Evolutionary conservation across 768 basidiomycete species (phyloP).

Genomic region (Tricholoma saponaceum): DNA sequence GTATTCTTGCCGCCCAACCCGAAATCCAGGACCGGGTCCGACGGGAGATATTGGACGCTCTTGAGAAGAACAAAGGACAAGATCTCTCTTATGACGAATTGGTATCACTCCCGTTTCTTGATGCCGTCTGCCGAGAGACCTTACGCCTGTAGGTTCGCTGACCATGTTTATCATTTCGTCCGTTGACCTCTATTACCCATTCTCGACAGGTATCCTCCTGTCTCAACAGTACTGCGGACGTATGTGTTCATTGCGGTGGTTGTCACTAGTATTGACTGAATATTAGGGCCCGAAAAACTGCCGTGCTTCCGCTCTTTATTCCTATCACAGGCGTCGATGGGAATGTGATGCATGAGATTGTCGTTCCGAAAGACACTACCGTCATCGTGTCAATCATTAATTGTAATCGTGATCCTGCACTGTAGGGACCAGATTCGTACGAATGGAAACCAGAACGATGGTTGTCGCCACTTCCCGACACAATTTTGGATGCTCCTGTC

Average conservation of each 20-base stretch:
- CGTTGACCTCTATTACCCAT: not conserved
- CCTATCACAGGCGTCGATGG: too few relatives aligned
- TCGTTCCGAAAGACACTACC: constrained; percentile 26
- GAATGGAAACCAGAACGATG: constrained; percentile 23
- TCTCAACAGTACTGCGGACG: not conserved
- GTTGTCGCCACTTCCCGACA: constrained; percentile 14
- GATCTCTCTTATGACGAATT: too few relatives aligned
- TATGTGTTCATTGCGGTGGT: not conserved
- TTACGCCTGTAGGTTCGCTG: constrained; percentile 15
- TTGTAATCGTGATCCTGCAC: too few relatives aligned
- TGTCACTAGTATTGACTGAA: not conserved
- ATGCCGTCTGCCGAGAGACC: constrained; percentile 16
- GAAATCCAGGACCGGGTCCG: too few relatives aligned
- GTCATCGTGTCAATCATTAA: constrained; percentile 23
- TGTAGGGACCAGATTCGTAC: too few relatives aligned
- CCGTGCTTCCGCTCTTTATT: constrained; percentile 29
- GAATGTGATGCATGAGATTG: constrained; percentile 21
- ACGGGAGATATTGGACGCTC: constrained; percentile 16
- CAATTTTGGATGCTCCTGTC: constrained; percentile 13
- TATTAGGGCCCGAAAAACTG: constrained; percentile 24
- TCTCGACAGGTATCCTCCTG: not conserved
- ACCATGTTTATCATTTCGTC: not conserved
- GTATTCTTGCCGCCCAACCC: too few relatives aligned
- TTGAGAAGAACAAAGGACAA: constrained; percentile 14
- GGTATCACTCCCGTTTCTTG: constrained; percentile 16